phyloP scores from a whole-genome alignment of 768 basidiomycete species.

The Leucocoprinus sp. region DNA sequence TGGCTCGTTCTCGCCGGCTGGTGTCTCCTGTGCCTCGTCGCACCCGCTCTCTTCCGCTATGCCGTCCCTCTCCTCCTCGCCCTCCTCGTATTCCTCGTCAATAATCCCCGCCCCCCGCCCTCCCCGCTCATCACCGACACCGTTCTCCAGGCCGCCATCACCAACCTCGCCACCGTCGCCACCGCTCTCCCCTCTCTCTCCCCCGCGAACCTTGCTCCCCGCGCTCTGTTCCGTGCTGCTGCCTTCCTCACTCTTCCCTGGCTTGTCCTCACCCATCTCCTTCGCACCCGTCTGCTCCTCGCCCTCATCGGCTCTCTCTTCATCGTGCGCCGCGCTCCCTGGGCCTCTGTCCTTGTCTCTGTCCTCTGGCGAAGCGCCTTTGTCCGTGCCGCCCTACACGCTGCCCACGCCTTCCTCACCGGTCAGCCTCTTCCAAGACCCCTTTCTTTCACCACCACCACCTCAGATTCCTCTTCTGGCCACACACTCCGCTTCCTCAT shows the following conservation, averaged over 20 bases:
- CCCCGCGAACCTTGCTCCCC: conserved; percentile 23
- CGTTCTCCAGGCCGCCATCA: conserved; percentile 43
- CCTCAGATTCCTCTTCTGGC: conserved; percentile 27
- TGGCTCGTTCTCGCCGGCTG: conserved; percentile 62
- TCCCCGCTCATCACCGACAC: conserved; percentile 41
- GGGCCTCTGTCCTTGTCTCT: conserved; percentile 46
- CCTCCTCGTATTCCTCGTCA: conserved; percentile 21
- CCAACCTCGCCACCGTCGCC: conserved; percentile 62
- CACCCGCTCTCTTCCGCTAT: conserved; percentile 39
- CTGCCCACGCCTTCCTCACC: conserved; percentile 40
- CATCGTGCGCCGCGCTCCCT: conserved; percentile 61
- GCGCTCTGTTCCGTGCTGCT: conserved; percentile 46
- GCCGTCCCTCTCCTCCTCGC: conserved; percentile 45
- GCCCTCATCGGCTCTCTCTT: conserved; percentile 51
- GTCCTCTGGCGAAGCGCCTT: conserved; percentile 59
- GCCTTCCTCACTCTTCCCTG: conserved; percentile 57
- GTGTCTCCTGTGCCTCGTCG: conserved; percentile 71
- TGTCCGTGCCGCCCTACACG: conserved; percentile 56
- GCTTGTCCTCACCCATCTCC: conserved; percentile 50
- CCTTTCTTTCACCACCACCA: conserved; percentile 20
- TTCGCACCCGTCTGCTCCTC: conserved; percentile 55
- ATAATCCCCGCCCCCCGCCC: conserved; percentile 12
- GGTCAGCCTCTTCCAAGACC: conserved; percentile 44
- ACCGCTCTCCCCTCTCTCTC: conserved; percentile 31
- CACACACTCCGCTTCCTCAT: conserved; percentile 69